phyloP scores from a whole-genome alignment of 2,329 filamentous ascomycete genomes.

The Aspergillus proliferans region DNA sequence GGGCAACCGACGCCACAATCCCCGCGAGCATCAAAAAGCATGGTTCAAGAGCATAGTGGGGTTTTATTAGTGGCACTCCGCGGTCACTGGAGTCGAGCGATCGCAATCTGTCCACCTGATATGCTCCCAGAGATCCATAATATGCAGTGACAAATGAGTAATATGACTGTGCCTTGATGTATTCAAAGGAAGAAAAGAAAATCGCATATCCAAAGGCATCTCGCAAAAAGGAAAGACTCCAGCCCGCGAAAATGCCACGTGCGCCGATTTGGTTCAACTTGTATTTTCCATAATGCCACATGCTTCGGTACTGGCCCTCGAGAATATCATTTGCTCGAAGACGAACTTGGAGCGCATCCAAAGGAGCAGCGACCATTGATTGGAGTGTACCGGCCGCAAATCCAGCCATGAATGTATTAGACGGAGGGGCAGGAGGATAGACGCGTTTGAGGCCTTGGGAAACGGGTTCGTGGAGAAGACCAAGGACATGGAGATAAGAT shows the following conservation, averaged over 20 bases:
- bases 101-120: conserved; percentile 23
- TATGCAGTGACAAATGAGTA: conserved; percentile 56
- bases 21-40: conserved; percentile 56
- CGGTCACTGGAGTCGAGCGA: conserved; percentile 21
- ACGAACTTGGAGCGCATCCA: conserved; percentile 58
- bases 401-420: conserved; percentile 53
- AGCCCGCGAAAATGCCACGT: conserved; percentile 59
- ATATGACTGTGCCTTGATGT: conserved; percentile 57
- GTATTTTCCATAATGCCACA: conserved; percentile 57
- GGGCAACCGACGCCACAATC: conserved; percentile 51
- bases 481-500: conserved; percentile 55
- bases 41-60: conserved; percentile 59
- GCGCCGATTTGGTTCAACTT: conserved; percentile 56
- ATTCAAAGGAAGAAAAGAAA: conserved; percentile 60
- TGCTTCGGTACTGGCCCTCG: conserved; percentile 53
- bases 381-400: conserved; percentile 55
- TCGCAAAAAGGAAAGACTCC: conserved; percentile 52
- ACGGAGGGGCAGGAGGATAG: conserved; percentile 52
- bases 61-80: conserved; percentile 46
- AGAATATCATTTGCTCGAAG: conserved; percentile 55
- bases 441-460: conserved; percentile 52
- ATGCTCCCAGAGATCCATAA: conserved; percentile 42
- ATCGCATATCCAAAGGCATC: conserved; percentile 56
- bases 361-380: conserved; percentile 56
- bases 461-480: conserved; percentile 52